These are phyloP conservation scores for Pelargonium fulgidum DNA, from an alignment of 441 rosid genomes.

Conservation along the genomic window DNA sequence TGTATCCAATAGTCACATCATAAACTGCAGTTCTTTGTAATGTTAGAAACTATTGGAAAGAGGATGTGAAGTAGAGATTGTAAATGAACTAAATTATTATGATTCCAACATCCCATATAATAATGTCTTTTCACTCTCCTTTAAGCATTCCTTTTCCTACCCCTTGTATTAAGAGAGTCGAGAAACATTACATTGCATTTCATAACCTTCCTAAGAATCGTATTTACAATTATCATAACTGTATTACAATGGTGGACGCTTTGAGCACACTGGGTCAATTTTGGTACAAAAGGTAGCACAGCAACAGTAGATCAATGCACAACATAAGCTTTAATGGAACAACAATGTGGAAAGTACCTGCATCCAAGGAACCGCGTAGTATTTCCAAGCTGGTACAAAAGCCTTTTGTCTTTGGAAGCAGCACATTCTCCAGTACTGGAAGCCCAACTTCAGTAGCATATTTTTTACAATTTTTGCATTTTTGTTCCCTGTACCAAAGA, in stretches of 20 bases:
- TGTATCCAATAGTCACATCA: slow-evolving; percentile 84
- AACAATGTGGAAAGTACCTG: slow-evolving; percentile 44
- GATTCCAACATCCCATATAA: neutral
- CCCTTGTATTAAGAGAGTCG: neutral
- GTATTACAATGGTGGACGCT: too few relatives aligned
- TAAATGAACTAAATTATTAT: too few relatives aligned
- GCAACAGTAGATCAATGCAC: too few relatives aligned
- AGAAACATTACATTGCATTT: neutral
- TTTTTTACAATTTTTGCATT: slow-evolving; percentile 57
- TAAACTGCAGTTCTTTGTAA: slow-evolving; percentile 57
- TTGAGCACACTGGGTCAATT: too few relatives aligned
- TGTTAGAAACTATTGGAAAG: neutral
- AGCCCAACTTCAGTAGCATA: slow-evolving; percentile 76
- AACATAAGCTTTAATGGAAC: neutral
- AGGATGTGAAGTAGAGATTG: neutral
- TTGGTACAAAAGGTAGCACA: too few relatives aligned
- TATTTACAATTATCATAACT: too few relatives aligned
- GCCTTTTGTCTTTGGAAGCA: slow-evolving; percentile 84
- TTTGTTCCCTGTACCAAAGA: slow-evolving; percentile 59
- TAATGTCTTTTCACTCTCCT: neutral
- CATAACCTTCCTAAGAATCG: neutral
- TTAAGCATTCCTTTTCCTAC: neutral
- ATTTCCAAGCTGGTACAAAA: slow-evolving; percentile 67
- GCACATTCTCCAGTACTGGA: slow-evolving; percentile 64
- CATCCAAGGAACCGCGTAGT: slow-evolving; percentile 59